Percentiles rank a stretch among this genome's conserved stretches.
Conservation (phyloP, 2,329 filamentous ascomycete genomes). For the Metarhizium sp. region DNA sequence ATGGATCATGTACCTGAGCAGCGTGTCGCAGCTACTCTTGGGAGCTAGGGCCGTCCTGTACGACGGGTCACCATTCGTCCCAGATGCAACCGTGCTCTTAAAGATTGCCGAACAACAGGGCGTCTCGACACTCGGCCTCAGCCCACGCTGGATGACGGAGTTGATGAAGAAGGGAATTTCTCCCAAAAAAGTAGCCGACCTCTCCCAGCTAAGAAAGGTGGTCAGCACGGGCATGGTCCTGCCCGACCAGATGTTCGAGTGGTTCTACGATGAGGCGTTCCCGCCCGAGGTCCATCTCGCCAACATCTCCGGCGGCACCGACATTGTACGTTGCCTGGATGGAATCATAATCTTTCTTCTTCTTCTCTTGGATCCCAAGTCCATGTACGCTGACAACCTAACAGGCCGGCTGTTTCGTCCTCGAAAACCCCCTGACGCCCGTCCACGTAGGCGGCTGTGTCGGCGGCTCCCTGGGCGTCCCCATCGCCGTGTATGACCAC, state of each 20-base stretch:
- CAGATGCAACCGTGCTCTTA: slow-evolving; percentile 54
- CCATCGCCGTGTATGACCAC: slow-evolving; percentile 53
- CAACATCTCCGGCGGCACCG: slow-evolving; percentile 72
- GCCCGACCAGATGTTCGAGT: slow-evolving; percentile 66
- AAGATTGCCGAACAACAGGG: slow-evolving; percentile 51
- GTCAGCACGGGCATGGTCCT: slow-evolving; percentile 76
- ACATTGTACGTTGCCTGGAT: slow-evolving; percentile 43
- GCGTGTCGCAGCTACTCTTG: slow-evolving; percentile 46
- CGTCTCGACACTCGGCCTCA: slow-evolving; percentile 66
- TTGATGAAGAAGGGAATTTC: slow-evolving; percentile 53
- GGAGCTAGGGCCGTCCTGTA: slow-evolving; percentile 63
- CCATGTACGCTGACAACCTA: neutral
- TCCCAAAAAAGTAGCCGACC: slow-evolving; percentile 52
- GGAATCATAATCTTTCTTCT: no score
- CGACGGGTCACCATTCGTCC: slow-evolving; percentile 72
- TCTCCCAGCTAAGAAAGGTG: slow-evolving; percentile 52
- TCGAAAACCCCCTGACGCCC: slow-evolving; percentile 60
- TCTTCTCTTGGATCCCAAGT: neutral
- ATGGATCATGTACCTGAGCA: slow-evolving; percentile 81
- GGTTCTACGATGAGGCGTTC: slow-evolving; percentile 67
- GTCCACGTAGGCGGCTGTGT: slow-evolving; percentile 49
- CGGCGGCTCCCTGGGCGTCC: slow-evolving; percentile 38
- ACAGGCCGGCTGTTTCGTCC: slow-evolving; percentile 50
- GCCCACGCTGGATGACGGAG: slow-evolving; percentile 69
- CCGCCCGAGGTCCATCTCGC: slow-evolving; percentile 55